Evolutionary conservation across 1,139 yeast genomes (phyloP), one percentile per base, ranked within the genome.

Genomic region (Blastobotrys raffinosifermentans): DNA sequence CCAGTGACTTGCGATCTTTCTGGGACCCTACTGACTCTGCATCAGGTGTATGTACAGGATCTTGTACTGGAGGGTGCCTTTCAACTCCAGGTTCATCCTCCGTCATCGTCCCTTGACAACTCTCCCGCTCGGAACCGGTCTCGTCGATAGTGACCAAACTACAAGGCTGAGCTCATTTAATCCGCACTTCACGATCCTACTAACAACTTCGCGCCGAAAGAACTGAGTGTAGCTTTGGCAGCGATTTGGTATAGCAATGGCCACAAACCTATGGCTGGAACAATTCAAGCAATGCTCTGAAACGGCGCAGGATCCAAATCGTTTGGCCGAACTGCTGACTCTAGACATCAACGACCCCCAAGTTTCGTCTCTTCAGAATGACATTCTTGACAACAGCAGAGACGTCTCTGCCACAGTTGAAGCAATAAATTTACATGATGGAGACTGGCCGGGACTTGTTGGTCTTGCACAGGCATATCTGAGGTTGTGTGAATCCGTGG

Each of bases 371-470:
- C 48, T 63, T 8, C 67, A 60, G 41, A 52, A 54, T 29, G 57
- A 58, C 37, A 41, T 62, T 14, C 48, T 53, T 19, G 53, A 51
- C 15, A 45, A 53, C 35, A 34, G 39, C 4, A 36, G 48, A 10
- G 50, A 56, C 16, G 40, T 64, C 7, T 45, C 42, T 7, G 29
- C 38, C 3, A 37, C 46, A 4, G 66, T 75, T 4, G 74, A 68
- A 4, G 39, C 52, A 2, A 48, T 48, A 16, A 61, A 68, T 14
- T 51, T 70, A 2, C 63, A 60, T 23, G 58, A 65, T 14, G 67
- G 68, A 4, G 68, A 60, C 51, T 73, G 76, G 75, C 59, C 68
- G 0, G 76, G 80, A 0, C 75, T 82, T 49, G 72, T 68, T 32
- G 70, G 67, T 26, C 57, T 79, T 18, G 60, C 77, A 1, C 57